Base-by-base conservation (phyloP, 1,284 basidiomycete genomes). In the Phellinidium pouzarii region DNA sequence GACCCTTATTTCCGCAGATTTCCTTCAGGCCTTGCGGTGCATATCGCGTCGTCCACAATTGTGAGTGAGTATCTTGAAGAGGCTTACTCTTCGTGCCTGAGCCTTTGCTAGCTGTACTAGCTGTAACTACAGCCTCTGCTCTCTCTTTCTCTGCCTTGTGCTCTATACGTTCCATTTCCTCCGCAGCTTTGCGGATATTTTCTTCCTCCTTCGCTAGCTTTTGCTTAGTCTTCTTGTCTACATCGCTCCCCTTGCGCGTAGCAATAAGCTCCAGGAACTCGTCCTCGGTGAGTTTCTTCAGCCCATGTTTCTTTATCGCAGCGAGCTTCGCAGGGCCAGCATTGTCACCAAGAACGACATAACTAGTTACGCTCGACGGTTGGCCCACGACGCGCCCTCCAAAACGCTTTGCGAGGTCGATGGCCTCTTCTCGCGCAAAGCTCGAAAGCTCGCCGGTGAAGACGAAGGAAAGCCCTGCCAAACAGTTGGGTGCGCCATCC, bases 1-100 rank as follows among this genome's bases (percentile, higher is more conserved):
- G 78, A 0, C 80, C 76, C 69, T 97, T 97, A 73, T 99, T 99
- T 3, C 96, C 96, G 57, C 94, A 97, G 20, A 99, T 79, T 58
- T 99, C 94, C 62, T 91, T 95, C 54, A 94, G 60, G 11, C 75
- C 78, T 59, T 83, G 80, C 0, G 96, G 95, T 0, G 95, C 94
- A 65, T 99, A 99, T 29, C 94, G 87, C 31, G 86, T 87, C 25
- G 96, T 98, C 96, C 96, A 99, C 1, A 99, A 75, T 65, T 94
- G 90, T 4, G 77, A 65, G 1, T 61, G 76, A 1, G 69, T 70
- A 45, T 76, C 73, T 61, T 75, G 71, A 2, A 69, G 52, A 3
- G 57, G 48, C 58, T 72, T 77, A 25, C 55, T 36, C 43, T 27
- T 25, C 19, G 51, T 23, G 27, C 40, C 37, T 56, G 59, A 42